A percentile compares a stretch with the other conserved stretches of the same genome.
Conservation (phyloP, 179 eudicot species). For the Silene coronaria region DNA sequence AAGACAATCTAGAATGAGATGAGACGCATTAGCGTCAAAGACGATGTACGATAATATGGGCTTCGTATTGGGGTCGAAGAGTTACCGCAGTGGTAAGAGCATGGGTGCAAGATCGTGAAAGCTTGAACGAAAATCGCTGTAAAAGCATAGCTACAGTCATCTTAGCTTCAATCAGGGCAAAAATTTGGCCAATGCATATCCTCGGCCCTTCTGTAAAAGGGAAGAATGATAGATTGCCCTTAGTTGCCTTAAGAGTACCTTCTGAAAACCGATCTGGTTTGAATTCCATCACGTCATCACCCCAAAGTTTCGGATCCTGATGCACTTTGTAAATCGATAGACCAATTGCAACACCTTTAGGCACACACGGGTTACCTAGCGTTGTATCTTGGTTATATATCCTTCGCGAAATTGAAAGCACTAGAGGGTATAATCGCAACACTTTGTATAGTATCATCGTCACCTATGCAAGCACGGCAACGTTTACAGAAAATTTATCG, state of each 20-base stretch:
- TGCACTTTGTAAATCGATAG: constrained; percentile 27
- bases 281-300: constrained; percentile 47
- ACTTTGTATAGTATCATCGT: constrained; percentile 54
- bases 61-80: constrained; percentile 43
- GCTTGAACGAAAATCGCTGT: constrained; percentile 34
- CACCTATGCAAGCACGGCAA: constrained; percentile 28
- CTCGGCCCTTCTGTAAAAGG: constrained; percentile 34
- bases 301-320: constrained; percentile 41
- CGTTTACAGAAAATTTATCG: neutral
- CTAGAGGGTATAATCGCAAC: constrained; percentile 50
- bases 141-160: constrained; percentile 26
- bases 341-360: constrained; percentile 25
- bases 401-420: constrained; percentile 21
- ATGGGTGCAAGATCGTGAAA: constrained; percentile 43
- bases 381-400: constrained; percentile 23
- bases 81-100: constrained; percentile 26
- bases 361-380: constrained; percentile 37
- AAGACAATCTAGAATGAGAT: constrained; percentile 28
- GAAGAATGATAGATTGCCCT: constrained; percentile 26
- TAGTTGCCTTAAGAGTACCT: constrained; percentile 17
- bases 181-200: constrained; percentile 38
- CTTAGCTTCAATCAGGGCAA: constrained; percentile 11
- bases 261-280: constrained; percentile 48
- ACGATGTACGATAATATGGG: constrained; percentile 13
- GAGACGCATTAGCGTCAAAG: neutral